These are phyloP conservation scores for Eucalyptus marginata DNA, from an alignment of 345 rosid species.

Conservation along the genomic window DNA sequence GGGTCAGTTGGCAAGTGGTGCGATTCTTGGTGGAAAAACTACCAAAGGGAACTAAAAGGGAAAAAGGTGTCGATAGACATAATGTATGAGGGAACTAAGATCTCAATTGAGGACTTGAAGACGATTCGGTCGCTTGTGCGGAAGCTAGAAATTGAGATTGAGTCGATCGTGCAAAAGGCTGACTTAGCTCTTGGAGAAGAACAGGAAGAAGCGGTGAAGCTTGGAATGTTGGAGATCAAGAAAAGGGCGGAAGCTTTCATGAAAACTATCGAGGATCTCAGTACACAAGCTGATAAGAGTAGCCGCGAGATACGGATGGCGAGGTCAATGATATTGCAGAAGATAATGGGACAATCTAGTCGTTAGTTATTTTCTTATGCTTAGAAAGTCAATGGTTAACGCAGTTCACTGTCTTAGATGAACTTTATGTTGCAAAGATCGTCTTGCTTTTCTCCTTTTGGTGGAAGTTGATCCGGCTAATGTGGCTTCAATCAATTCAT, in stretches of 20 bases:
- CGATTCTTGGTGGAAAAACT: conserved; percentile 38
- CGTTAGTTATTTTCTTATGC: neutral
- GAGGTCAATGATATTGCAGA: conserved; percentile 49
- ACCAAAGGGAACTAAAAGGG: conserved; percentile 34
- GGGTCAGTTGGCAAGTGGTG: conserved; percentile 80
- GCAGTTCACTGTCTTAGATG: neutral
- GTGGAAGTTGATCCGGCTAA: neutral
- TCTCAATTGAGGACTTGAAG: conserved; percentile 54
- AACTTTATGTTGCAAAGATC: neutral
- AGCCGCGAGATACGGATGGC: conserved; percentile 51
- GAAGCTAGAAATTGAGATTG: conserved; percentile 36
- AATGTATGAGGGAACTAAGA: conserved; percentile 19
- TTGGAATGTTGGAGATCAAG: conserved; percentile 68
- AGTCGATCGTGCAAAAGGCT: conserved; percentile 34
- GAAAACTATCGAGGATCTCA: conserved; percentile 43
- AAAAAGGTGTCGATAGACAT: conserved; percentile 29
- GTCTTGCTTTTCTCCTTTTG: neutral
- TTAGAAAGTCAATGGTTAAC: neutral
- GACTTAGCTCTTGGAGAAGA: conserved; percentile 42
- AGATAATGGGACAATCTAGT: conserved; percentile 28
- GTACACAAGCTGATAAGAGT: conserved; percentile 44
- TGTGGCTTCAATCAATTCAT: neutral
- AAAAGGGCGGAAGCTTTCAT: conserved; percentile 44
- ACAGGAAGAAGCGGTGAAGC: conserved; percentile 29
- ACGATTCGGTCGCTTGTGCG: conserved; percentile 32